Percentiles rank a stretch among this genome's conserved stretches.
These are phyloP conservation scores for Primulina huaijiensis DNA, from an alignment of 257 asterid species.

Conservation along the genomic window DNA sequence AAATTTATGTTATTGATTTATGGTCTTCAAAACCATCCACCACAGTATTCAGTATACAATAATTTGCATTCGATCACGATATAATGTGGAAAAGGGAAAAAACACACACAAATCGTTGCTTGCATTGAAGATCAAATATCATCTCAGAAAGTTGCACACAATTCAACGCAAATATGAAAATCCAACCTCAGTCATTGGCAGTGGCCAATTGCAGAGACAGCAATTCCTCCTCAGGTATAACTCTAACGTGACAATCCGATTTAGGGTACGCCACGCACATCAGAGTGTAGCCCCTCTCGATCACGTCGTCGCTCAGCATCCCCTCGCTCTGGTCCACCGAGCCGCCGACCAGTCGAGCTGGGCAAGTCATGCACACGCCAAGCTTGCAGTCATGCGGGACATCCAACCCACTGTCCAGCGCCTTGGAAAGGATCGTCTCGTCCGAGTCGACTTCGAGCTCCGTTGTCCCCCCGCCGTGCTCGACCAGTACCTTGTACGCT, in stretches of 20 bases:
- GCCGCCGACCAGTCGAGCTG: slow-evolving; percentile 74
- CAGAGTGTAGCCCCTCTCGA: slow-evolving; percentile 77
- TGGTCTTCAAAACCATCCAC: no score
- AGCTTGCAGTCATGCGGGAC: slow-evolving; percentile 92
- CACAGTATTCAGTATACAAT: no score
- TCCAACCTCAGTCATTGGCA: slow-evolving; percentile 60
- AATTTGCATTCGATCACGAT: no score
- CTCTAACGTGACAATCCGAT: slow-evolving; percentile 75
- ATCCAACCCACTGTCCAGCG: slow-evolving; percentile 53
- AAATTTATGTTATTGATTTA: no score
- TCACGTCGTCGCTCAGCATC: slow-evolving; percentile 94
- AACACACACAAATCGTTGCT: no score
- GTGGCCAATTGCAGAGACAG: slow-evolving; percentile 88
- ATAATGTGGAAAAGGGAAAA: no score
- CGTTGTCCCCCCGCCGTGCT: slow-evolving; percentile 49
- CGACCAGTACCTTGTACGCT: slow-evolving; percentile 68
- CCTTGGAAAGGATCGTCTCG: slow-evolving; percentile 75
- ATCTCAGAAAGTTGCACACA: no score
- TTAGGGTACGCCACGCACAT: slow-evolving; percentile 78
- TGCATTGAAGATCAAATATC: no score
- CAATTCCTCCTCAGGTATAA: slow-evolving; percentile 85
- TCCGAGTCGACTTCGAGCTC: slow-evolving; percentile 79
- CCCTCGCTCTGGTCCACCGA: slow-evolving; percentile 93
- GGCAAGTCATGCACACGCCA: slow-evolving; percentile 99
- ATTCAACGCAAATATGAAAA: no score